Evolutionary conservation across 2,329 filamentous ascomycete genomes (phyloP).

Genomic region (Ilyonectria destructans): DNA sequence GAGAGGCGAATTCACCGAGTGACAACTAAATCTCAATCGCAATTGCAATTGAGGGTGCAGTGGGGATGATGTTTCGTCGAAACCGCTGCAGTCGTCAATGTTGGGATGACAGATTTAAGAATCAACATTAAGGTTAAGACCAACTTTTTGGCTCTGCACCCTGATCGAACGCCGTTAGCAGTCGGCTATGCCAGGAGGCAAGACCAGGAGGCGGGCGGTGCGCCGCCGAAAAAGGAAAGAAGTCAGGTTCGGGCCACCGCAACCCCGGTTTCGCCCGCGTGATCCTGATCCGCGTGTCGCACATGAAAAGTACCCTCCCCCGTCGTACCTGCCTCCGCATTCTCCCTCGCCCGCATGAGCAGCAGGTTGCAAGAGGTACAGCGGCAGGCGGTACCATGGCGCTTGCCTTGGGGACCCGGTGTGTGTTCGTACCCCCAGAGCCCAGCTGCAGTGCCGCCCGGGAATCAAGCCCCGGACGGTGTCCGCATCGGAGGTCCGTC

Average conservation of each 20-base stretch:
- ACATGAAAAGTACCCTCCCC: not conserved
- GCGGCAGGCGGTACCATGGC: not conserved
- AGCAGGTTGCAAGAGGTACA: slow-evolving; percentile 1
- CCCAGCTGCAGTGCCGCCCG: not conserved
- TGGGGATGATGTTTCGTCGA: not conserved
- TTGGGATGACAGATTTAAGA: not conserved
- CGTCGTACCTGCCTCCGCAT: slow-evolving; percentile 1
- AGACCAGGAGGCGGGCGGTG: slow-evolving; percentile 35
- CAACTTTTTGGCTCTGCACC: slow-evolving; percentile 14
- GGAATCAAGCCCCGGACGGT: not conserved
- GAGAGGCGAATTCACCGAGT: not conserved
- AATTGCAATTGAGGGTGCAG: not conserved
- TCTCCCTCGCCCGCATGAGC: not conserved
- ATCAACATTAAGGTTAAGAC: slow-evolving; percentile 9
- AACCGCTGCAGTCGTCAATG: not conserved
- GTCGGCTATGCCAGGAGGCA: slow-evolving; percentile 9
- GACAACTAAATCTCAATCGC: not conserved
- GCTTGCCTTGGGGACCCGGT: slow-evolving; percentile 13
- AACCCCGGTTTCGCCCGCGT: slow-evolving; percentile 49
- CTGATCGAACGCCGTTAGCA: slow-evolving; percentile 11
- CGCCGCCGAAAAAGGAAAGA: slow-evolving; percentile 41
- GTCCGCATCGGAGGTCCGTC: slow-evolving; percentile 9
- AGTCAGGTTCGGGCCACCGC: slow-evolving; percentile 32
- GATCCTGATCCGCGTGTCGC: slow-evolving; percentile 27
- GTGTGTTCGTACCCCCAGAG: not conserved